Evolutionary conservation across 1,284 basidiomycete species (phyloP), one percentile per base, ranked within the genome.

Genomic region (Taiwanofungus camphoratus): DNA sequence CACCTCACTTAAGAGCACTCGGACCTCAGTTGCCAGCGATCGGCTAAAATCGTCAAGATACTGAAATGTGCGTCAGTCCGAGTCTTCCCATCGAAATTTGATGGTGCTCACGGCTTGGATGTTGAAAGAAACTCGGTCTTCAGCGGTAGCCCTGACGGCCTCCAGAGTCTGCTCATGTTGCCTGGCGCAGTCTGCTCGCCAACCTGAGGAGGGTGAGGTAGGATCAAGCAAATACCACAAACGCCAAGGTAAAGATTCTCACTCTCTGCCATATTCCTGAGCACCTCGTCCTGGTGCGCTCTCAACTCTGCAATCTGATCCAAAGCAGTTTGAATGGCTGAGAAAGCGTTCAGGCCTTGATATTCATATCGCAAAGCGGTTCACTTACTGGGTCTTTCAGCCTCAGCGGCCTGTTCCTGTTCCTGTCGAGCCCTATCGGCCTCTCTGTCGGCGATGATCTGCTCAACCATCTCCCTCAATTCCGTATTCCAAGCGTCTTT

Each of bases 31-130:
- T 4, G 87, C 83, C 34, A 88, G 63, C 2, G 85, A 81, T 57
- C 79, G 84, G 60, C 83, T 87, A 62, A 89, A 89, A 44, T 88
- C 84, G 50, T 87, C 83, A 15, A 88, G 69, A 56, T 87, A 87
- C 79, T 80, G 26, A 39, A 4, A 15, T 16, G 21, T 3, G 19
- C 3, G 30, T 26, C 38, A 39, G 12, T 26, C 29, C 23, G 13
- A 29, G 22, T 16, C 39, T 24, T 44, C 26, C n/a, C 30, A 21
- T 2, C 16, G 16, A 37, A 15, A 16, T n/a, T 22, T 6, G 12
- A 37, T 4, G 33, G 20, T 3, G 62, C 77, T 47, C 64, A 87
- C 83, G 23, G 75, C 75, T 69, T 85, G 80, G 5, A 88, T 77
- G 49, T 88, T 87, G 69, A 81, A 88, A 7, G 77, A 78, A 12